Evolutionary conservation across 345 rosid species (phyloP), one percentile per base, ranked within the genome.

Genomic region (Hypericum perforatum): DNA sequence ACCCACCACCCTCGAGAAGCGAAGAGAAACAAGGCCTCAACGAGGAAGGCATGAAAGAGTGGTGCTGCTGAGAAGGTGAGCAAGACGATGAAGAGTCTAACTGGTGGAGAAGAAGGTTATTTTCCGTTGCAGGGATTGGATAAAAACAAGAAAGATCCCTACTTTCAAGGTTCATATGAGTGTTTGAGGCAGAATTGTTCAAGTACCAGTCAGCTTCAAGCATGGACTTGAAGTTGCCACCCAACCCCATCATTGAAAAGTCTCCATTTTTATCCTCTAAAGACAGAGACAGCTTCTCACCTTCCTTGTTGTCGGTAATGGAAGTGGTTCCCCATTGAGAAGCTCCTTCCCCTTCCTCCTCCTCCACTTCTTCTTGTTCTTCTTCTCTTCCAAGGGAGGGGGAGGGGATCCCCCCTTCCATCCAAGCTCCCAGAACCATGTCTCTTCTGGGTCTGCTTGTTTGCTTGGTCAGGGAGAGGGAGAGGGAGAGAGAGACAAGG

Each of bases 371-470:
- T 58, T 69, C 47, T 72, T 67, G n/a, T n/a, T n/a, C n/a, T n/a
- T n/a, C n/a, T n/a, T n/a, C n/a, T n/a, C n/a, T n/a, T n/a, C n/a
- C n/a, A n/a, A n/a, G n/a, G n/a, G n/a, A n/a, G n/a, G n/a, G n/a
- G n/a, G n/a, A n/a, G n/a, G n/a, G n/a, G n/a, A n/a, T 14, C 37
- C n/a, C 54, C 39, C 70, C 79, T 22, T 70, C 82, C 78, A 79
- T 62, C 92, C 92, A 86, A 58, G 81, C 63, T 63, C 73, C 84
- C 37, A 77, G 75, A 65, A 74, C 94, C 94, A 84, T 81, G 46
- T 52, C 52, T 12, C 12, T 65, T 39, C 37, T 32, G 47, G 37
- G 9, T 13, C 13, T 1, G 7, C 39, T 11, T 46, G 41, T 36
- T 10, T 39, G 32, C 2, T 22, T 22, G 32, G 32, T 22, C 4